phyloP scores from a whole-genome alignment of 345 rosid genomes.

The Cardamine chenopodiifolia region DNA sequence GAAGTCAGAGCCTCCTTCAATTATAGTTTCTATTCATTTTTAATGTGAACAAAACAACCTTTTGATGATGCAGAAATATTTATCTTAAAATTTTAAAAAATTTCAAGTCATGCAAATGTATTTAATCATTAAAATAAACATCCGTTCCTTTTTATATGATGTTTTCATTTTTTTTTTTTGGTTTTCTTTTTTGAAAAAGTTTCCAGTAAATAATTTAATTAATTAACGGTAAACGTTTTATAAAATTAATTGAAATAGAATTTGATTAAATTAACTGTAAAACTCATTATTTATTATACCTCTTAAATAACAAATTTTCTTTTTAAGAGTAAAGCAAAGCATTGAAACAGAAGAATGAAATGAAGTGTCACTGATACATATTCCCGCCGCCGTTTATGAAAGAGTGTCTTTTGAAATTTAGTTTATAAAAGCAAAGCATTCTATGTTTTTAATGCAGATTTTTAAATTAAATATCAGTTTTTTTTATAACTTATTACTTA shows the following conservation, averaged over 20 bases:
- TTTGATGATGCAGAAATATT: neutral
- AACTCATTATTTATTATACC: neutral
- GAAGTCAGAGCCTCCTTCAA: neutral
- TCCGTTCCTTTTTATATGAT: too few species aligned
- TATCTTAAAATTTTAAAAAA: neutral
- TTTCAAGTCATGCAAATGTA: neutral
- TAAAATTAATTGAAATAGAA: neutral
- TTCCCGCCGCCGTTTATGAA: too few species aligned
- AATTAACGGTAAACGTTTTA: neutral
- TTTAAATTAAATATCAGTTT: too few species aligned
- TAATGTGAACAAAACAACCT: neutral
- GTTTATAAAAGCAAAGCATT: too few species aligned
- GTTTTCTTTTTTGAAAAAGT: too few species aligned
- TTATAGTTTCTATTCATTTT: neutral
- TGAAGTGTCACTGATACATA: neutral
- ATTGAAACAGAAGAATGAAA: neutral
- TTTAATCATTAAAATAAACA: neutral
- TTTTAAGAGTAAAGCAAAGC: conserved; percentile 1
- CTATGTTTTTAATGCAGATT: too few species aligned
- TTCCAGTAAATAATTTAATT: too few species aligned
- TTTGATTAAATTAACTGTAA: neutral
- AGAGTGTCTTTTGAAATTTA: too few species aligned
- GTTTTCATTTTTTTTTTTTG: too few species aligned
- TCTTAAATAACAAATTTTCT: neutral
- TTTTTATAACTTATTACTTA: too few species aligned